Percentiles rank a stretch among this genome's conserved stretches.
phyloP scores from a whole-genome alignment of 2,329 filamentous ascomycete species.

The Aspergillus eucalypticola region DNA sequence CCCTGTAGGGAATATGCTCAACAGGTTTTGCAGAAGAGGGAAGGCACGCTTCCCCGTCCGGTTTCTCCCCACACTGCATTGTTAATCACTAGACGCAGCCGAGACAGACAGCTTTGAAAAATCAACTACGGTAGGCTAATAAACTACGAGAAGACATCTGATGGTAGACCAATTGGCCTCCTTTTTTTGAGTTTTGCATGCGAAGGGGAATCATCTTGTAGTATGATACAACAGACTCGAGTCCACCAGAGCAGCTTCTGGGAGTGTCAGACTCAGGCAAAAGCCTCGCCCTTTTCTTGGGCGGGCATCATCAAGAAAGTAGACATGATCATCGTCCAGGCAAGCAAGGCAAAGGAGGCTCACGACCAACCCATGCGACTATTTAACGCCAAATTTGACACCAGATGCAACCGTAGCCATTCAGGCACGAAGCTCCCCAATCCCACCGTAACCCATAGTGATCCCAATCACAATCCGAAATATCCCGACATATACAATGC shows the following conservation, averaged over 20 bases:
- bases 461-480: slow-evolving; percentile 21
- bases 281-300: background rate
- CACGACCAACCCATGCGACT: slow-evolving; percentile 19
- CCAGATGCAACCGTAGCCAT: slow-evolving; percentile 18
- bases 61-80: too few relatives aligned
- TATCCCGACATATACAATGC: slow-evolving; percentile 25
- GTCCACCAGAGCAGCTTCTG: background rate
- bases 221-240: slow-evolving; percentile 20
- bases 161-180: slow-evolving; percentile 18
- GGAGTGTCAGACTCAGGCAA: background rate
- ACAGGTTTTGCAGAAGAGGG: too few relatives aligned
- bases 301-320: slow-evolving; percentile 4
- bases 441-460: slow-evolving; percentile 20
- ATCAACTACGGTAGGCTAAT: too few relatives aligned
- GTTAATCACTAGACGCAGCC: too few relatives aligned
- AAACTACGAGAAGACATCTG: too few relatives aligned
- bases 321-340: slow-evolving; percentile 19
- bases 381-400: slow-evolving; percentile 20
- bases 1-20: too few relatives aligned
- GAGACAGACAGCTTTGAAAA: too few relatives aligned
- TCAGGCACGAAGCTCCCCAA: slow-evolving; percentile 17
- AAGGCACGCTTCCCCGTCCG: too few relatives aligned
- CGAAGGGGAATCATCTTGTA: slow-evolving; percentile 13
- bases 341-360: slow-evolving; percentile 17
- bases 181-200: slow-evolving; percentile 27